A percentile compares a stretch with the other conserved stretches of the same genome.
These are phyloP conservation scores for Sporothrix dimorphospora DNA, from an alignment of 2,329 filamentous ascomycete species.

Conservation along the genomic window DNA sequence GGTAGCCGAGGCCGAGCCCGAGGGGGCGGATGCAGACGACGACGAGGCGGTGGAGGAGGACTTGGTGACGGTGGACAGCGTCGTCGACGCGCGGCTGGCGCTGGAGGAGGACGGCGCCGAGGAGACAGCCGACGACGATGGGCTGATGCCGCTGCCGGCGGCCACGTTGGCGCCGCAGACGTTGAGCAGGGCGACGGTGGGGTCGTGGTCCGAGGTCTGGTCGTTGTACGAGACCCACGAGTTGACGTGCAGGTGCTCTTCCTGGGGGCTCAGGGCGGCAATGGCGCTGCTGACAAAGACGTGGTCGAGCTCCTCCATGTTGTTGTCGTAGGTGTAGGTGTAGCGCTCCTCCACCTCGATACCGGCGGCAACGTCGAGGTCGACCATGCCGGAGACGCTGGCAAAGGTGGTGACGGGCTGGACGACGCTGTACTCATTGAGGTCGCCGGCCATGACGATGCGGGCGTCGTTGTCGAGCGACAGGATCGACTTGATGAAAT, in stretches of 20 bases:
- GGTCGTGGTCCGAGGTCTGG: constrained; percentile 70
- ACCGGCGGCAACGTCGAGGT: constrained; percentile 63
- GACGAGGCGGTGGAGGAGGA: constrained; percentile 19
- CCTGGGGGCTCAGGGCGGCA: constrained; percentile 44
- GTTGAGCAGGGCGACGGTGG: constrained; percentile 65
- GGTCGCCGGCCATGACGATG: constrained; percentile 68
- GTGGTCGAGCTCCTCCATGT: constrained; percentile 71
- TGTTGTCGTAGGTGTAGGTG: constrained; percentile 71
- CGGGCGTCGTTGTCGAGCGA: constrained; percentile 57
- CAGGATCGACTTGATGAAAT: constrained; percentile 63
- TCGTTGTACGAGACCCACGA: constrained; percentile 64
- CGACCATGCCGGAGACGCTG: constrained; percentile 56
- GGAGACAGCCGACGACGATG: not conserved
- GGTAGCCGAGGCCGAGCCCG: constrained; percentile 9
- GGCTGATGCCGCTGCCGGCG: not conserved
- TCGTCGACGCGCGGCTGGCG: not conserved
- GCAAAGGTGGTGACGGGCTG: constrained; percentile 60
- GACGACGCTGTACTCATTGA: constrained; percentile 71
- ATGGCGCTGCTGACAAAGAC: constrained; percentile 65
- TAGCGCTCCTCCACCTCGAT: constrained; percentile 63
- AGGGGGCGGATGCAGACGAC: not conserved
- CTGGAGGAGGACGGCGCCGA: not conserved
- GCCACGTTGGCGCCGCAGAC: constrained; percentile 49
- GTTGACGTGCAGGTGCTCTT: constrained; percentile 73
- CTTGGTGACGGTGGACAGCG: constrained; percentile 24